Conservation (phyloP, 495 filamentous ascomycete species). For the Penicillium robsamsonii region DNA sequence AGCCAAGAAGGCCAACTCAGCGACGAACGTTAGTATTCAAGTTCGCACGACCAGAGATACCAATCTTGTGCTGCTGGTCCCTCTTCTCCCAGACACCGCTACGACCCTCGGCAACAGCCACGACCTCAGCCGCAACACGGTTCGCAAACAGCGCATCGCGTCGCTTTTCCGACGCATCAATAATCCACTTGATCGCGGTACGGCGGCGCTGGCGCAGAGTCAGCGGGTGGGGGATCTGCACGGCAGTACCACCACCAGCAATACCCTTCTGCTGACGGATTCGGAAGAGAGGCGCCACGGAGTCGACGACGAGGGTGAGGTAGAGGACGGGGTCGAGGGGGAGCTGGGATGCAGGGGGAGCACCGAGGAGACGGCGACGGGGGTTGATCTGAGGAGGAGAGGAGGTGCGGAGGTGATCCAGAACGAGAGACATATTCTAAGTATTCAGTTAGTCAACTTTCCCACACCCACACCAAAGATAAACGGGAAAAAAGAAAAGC, state of each 20-base stretch:
- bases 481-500: conserved; percentile 10
- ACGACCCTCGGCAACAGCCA: conserved; percentile 82
- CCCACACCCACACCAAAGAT: background rate
- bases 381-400: conserved; percentile 71
- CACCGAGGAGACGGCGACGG: conserved; percentile 64
- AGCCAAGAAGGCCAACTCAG: conserved; percentile 9
- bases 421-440: conserved; percentile 81
- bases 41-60: conserved; percentile 71
- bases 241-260: conserved; percentile 78
- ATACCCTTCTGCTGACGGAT: conserved; percentile 72
- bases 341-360: conserved; percentile 69
- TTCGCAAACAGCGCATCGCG: conserved; percentile 65
- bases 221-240: conserved; percentile 81
- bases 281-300: conserved; percentile 84
- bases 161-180: conserved; percentile 73
- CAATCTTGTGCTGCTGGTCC: conserved; percentile 67
- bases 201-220: conserved; percentile 70
- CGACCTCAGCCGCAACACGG: conserved; percentile 81
- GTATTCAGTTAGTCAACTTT: conserved; percentile 1
- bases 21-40: conserved; percentile 38
- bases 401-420: conserved; percentile 82
- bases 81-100: conserved; percentile 81
- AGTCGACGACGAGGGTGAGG: conserved; percentile 88
- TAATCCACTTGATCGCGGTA: conserved; percentile 79
- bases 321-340: conserved; percentile 75